A percentile compares a stretch with the other conserved stretches of the same genome.
phyloP scores from a whole-genome alignment of 306 rosid genomes.

The Corylus heterophylla region DNA sequence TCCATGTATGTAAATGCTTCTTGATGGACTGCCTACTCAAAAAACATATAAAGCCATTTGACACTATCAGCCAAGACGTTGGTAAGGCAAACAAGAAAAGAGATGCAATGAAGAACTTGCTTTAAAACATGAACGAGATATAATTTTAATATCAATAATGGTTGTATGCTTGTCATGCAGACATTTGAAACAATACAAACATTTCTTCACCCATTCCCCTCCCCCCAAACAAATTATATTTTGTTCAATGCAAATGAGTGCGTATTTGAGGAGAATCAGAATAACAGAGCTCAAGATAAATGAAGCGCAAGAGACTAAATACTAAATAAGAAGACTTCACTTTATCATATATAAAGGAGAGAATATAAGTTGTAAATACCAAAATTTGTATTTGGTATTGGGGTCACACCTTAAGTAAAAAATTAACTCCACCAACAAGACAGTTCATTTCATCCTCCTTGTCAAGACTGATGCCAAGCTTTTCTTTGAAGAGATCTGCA shows the following conservation, averaged over 20 bases:
- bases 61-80: conserved; percentile 17
- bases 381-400: conserved; percentile 19
- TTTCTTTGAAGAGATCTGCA: conserved; percentile 82
- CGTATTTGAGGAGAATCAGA: background rate
- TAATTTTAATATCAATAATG: background rate
- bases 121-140: conserved; percentile 9
- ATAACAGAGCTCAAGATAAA: background rate
- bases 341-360: background rate
- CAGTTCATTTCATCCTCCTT: conserved; percentile 98
- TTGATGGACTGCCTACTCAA: conserved; percentile 66
- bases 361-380: conserved; percentile 15
- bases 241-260: background rate
- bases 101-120: conserved; percentile 14
- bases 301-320: conserved; percentile 15
- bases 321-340: conserved; percentile 8
- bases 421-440: conserved; percentile 95
- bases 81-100: conserved; percentile 20
- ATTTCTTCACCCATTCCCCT: background rate
- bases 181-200: background rate
- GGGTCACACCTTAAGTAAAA: conserved; percentile 84
- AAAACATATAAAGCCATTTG: conserved; percentile 24
- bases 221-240: background rate
- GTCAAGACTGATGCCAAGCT: conserved; percentile 69
- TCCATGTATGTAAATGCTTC: conserved; percentile 81
- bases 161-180: background rate